A percentile compares a stretch with the other conserved stretches of the same genome.
Conservation (phyloP, 805 yeast species). For the Peterozyma xylosa region DNA sequence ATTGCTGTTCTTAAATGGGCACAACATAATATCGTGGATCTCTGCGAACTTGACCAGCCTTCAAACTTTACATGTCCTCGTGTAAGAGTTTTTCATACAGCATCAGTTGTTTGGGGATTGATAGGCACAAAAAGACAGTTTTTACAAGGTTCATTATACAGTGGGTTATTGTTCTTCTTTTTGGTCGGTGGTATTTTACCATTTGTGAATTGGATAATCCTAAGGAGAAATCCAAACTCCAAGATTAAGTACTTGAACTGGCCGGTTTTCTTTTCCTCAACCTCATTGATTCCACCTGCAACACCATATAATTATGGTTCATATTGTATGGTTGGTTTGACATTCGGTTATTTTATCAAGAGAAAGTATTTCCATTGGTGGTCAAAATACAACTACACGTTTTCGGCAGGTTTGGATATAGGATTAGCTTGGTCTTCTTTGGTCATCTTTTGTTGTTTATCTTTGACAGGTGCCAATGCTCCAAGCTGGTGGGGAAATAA, state of each 20-base stretch:
- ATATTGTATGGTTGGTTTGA: constrained; percentile 45
- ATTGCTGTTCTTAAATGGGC: constrained; percentile 35
- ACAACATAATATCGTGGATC: constrained; percentile 24
- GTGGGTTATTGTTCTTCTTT: constrained; percentile 51
- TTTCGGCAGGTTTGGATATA: constrained; percentile 59
- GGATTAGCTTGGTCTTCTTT: constrained; percentile 61
- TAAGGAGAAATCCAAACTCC: constrained; percentile 30
- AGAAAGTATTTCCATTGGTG: constrained; percentile 59
- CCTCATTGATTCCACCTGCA: constrained; percentile 68
- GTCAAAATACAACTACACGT: constrained; percentile 65
- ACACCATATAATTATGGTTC: constrained; percentile 60
- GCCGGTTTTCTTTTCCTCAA: constrained; percentile 56
- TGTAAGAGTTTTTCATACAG: constrained; percentile 38
- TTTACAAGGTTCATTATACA: constrained; percentile 38
- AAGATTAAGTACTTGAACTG: constrained; percentile 45
- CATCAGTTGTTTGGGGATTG: constrained; percentile 60
- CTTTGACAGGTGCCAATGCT: constrained; percentile 27
- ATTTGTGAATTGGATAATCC: constrained; percentile 28
- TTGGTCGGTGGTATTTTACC: constrained; percentile 46
- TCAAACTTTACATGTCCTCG: constrained; percentile 41
- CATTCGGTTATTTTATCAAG: constrained; percentile 51
- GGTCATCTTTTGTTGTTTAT: constrained; percentile 44
- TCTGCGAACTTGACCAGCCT: constrained; percentile 35
- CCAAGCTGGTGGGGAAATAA: constrained; percentile 65
- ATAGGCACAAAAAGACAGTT: constrained; percentile 60